Base-by-base conservation (phyloP, 345 rosid species). In the Citrus trifoliata region DNA sequence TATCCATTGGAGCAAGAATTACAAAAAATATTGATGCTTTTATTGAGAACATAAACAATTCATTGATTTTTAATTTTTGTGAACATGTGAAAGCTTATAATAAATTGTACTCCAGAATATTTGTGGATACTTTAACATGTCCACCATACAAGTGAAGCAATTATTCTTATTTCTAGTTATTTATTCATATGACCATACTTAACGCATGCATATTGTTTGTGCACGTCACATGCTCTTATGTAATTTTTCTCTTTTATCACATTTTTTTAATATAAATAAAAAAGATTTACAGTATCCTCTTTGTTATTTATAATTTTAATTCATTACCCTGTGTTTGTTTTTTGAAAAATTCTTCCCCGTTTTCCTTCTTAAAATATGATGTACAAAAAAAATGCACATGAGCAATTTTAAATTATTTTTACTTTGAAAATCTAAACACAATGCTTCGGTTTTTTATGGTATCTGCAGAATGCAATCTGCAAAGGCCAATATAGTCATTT, bases 1-100 rank as follows among this genome's bases (percentile, higher is more conserved):
- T 92, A 22, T 93, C 97, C 32, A 78, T 87, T n/a, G 97, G 93
- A 7, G 89, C 97, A 40, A 87, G 96, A 65, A 80, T 95, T 37
- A 7, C 9, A 7, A 7, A 95, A 79, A 85, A 76, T 21, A 93
- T 97, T 0, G 98, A 95, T 66, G 78, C 40, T 25, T 93, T 93
- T 82, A 80, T 95, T 0, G 91, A 91, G 0, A 96, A 91, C 81
- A 86, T 95, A 95, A 79, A 91, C 64, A 79, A 6, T 78, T 42
- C 16, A 42, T 42, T 3, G 16, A 42, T 10, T 42, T 42, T 42
- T 13, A 10, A 0, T 42, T 10, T 42, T 42, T 10, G 48, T 12
- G 48, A 42, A 42, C 48, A 42, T 12, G 14, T 2, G 48, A 40
- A 10, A 40, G 48, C 13, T 40, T 40, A 0, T 2, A 40, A 40